Evolutionary conservation across 345 rosid species (phyloP).

Genomic region (Aethionema arabicum): DNA sequence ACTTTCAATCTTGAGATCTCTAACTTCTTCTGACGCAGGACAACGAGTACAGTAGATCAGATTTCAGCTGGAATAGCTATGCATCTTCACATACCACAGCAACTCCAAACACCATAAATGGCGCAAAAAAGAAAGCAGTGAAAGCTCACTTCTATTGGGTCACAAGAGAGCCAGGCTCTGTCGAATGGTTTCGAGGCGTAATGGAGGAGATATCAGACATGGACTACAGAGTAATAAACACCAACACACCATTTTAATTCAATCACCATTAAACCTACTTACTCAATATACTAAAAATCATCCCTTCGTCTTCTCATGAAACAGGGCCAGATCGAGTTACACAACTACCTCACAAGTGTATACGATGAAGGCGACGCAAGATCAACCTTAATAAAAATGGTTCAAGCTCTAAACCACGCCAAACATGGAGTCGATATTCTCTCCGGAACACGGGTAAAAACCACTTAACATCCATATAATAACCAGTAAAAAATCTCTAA

Average conservation of each 20-base stretch:
- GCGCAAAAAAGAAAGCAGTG: constrained; percentile 56
- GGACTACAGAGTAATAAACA: constrained; percentile 69
- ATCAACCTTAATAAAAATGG: constrained; percentile 93
- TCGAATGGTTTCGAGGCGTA: constrained; percentile 97
- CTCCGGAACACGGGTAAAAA: constrained; percentile 83
- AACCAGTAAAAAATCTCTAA: background rate
- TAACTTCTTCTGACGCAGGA: constrained; percentile 45
- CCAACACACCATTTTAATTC: constrained; percentile 7
- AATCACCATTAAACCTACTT: background rate
- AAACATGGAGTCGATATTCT: constrained; percentile 94
- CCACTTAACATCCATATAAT: background rate
- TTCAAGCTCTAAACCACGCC: constrained; percentile 95
- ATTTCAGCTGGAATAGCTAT: constrained; percentile 66
- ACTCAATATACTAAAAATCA: constrained; percentile 1
- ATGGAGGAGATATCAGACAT: constrained; percentile 93
- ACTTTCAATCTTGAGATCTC: constrained; percentile 16
- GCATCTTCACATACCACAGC: constrained; percentile 51
- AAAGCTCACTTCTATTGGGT: constrained; percentile 97
- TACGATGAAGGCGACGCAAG: constrained; percentile 99
- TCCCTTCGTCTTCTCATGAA: constrained; percentile 16
- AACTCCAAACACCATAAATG: constrained; percentile 41
- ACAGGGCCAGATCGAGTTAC: constrained; percentile 94
- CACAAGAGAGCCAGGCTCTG: constrained; percentile 88
- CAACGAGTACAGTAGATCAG: constrained; percentile 65
- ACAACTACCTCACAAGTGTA: constrained; percentile 93